Base-by-base conservation (phyloP, 208 protist genomes). In the Crithidia fasciculata region DNA sequence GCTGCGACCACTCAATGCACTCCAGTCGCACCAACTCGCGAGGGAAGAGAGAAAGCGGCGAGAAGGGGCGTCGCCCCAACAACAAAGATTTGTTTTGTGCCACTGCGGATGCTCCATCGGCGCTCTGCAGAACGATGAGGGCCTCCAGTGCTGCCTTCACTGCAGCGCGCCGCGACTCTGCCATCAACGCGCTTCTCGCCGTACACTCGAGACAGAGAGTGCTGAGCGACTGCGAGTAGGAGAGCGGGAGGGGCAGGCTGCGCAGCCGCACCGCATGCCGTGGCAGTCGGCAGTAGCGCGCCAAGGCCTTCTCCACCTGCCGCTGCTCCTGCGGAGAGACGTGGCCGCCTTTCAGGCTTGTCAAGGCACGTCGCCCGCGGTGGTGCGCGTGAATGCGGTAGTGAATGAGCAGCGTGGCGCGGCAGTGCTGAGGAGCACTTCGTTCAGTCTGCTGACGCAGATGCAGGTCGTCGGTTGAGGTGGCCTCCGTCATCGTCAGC, bases 21-120 rank as follows among this genome's bases (percentile, higher is more conserved):
- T 81, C 69, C 28, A 72, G 9, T 9, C 65, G 69, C 59, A 76
- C 59, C 6, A 81, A 3, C 9, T 74, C 68, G 2, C 68, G 67
- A 0, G 74, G 67, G 53, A 80, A 80, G 12, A 80, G 13, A 2
- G 43, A 9, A 2, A 43, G 28, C 0, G 65, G n/a, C 2, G 13
- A 50, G 2, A 18, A 10, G 12, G 43, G 8, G 45, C 2, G 19
- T 49, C 9, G 9, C 45, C 9, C 0, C 45, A 49, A 13, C 45
- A 49, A 49, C 45, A 8, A 13, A 49, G 9, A 15, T 15, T 0
- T 13, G 45, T 8, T 49, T 49, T 49, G 28, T 28, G 28, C 1
- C 28, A 28, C 28, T 0, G 28, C 28, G 28, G 28, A 2, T 28
- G 28, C 28, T 28, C 28, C 28, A 0, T 28, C 45, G 12, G 9